A percentile compares a stretch with the other conserved stretches of the same genome.
phyloP scores from a whole-genome alignment of 2,329 filamentous ascomycete species.

The Ophiobolus disseminans region DNA sequence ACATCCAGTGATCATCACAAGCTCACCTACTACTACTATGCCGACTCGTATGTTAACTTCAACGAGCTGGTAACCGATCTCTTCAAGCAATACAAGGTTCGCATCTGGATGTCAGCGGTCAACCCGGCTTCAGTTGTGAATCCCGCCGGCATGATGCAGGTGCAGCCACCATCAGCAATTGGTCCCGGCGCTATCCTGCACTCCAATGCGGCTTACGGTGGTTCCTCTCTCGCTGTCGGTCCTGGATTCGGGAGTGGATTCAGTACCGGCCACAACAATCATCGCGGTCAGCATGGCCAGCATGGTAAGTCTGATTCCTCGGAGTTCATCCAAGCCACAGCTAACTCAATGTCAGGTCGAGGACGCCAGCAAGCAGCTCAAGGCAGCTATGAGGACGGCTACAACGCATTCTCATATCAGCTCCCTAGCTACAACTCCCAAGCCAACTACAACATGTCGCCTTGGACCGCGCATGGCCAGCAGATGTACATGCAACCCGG shows the following conservation, averaged over 20 bases:
- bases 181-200: conserved; percentile 48
- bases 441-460: conserved; percentile 32
- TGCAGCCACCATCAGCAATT: conserved; percentile 47
- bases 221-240: conserved; percentile 37
- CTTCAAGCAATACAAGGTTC: conserved; percentile 99
- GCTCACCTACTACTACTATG: conserved; percentile 98
- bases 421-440: conserved; percentile 34
- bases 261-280: too few relatives aligned
- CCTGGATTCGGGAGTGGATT: conserved; percentile 46
- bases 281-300: conserved; percentile 31
- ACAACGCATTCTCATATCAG: conserved; percentile 43
- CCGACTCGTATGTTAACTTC: conserved; percentile 98
- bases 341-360: conserved; percentile 26
- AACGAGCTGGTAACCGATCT: conserved; percentile 96
- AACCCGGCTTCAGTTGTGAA: conserved; percentile 87
- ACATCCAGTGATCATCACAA: conserved; percentile 91
- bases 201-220: conserved; percentile 21
- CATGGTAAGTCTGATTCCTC: conserved; percentile 28
- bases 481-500: conserved; percentile 20
- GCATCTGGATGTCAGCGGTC: conserved; percentile 99
- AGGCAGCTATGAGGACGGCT: conserved; percentile 33
- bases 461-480: conserved; percentile 32
- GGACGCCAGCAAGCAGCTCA: conserved; percentile 25
- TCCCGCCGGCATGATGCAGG: conserved; percentile 40
- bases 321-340: background rate